phyloP scores from a whole-genome alignment of 179 eudicot genomes.

The Gypsophila paniculata region DNA sequence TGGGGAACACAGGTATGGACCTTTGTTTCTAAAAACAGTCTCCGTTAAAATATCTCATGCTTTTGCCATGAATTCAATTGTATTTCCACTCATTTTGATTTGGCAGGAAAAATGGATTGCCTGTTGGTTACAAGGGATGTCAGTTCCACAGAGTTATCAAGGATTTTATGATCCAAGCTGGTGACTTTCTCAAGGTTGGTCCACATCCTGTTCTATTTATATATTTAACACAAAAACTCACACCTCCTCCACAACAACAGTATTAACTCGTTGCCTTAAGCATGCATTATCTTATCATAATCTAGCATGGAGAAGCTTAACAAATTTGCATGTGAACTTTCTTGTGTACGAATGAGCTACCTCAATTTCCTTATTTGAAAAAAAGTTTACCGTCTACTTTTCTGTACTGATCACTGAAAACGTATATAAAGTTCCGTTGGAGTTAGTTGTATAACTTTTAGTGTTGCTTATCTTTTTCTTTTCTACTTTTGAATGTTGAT shows the following conservation, averaged over 20 bases:
- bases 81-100: constrained; percentile 17
- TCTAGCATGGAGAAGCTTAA: background rate
- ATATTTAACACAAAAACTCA: background rate
- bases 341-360: background rate
- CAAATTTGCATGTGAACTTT: constrained; percentile 4
- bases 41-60: background rate
- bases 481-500: background rate
- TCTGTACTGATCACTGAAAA: background rate
- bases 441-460: background rate
- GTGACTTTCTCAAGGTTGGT: constrained; percentile 81
- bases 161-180: constrained; percentile 94
- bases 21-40: background rate
- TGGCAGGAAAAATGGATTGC: constrained; percentile 81
- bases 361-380: background rate
- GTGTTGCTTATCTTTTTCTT: background rate
- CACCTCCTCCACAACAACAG: background rate
- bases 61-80: background rate
- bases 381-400: background rate
- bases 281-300: background rate
- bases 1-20: constrained; percentile 69
- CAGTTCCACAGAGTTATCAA: constrained; percentile 91
- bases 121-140: constrained; percentile 92
- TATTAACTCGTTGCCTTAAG: background rate
- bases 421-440: background rate
- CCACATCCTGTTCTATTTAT: background rate